A percentile compares a stretch with the other conserved stretches of the same genome.
These are phyloP conservation scores for Leishmania lainsoni DNA, from an alignment of 208 protist genomes.

Conservation along the genomic window DNA sequence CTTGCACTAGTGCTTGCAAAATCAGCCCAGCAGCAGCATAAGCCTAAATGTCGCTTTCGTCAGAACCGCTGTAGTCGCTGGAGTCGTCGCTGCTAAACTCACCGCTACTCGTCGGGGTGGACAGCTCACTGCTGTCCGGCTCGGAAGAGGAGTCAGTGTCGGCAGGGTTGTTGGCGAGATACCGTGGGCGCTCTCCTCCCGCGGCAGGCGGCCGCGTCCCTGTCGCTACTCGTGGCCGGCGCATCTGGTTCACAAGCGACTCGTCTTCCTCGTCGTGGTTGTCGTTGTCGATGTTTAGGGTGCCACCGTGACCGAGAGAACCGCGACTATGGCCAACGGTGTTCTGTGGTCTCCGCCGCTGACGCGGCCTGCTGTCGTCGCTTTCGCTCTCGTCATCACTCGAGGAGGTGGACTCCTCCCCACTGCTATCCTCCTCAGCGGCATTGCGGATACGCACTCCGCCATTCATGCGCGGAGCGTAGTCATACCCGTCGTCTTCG, in stretches of 20 bases:
- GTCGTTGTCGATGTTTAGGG: conserved; percentile 10
- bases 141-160: conserved; percentile 36
- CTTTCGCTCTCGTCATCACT: conserved; percentile 41
- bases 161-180: conserved; percentile 11
- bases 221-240: conserved; percentile 29
- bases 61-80: conserved; percentile 42
- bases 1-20: background rate
- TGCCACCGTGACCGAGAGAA: conserved; percentile 1
- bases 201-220: conserved; percentile 22
- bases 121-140: conserved; percentile 33
- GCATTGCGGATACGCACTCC: conserved; percentile 42
- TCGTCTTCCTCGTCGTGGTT: conserved; percentile 13
- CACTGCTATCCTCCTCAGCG: conserved; percentile 67
- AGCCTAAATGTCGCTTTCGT: conserved; percentile 65
- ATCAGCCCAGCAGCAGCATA: conserved; percentile 1
- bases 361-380: conserved; percentile 33
- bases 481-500: conserved; percentile 54
- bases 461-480: conserved; percentile 7
- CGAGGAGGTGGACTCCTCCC: conserved; percentile 36
- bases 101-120: conserved; percentile 40
- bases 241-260: conserved; percentile 33
- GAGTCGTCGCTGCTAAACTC: conserved; percentile 54
- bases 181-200: conserved; percentile 18
- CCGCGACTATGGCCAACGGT: conserved; percentile 19
- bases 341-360: conserved; percentile 24